Conservation (phyloP, 2,329 filamentous ascomycete genomes). For the Tolypocladium capitatum region DNA sequence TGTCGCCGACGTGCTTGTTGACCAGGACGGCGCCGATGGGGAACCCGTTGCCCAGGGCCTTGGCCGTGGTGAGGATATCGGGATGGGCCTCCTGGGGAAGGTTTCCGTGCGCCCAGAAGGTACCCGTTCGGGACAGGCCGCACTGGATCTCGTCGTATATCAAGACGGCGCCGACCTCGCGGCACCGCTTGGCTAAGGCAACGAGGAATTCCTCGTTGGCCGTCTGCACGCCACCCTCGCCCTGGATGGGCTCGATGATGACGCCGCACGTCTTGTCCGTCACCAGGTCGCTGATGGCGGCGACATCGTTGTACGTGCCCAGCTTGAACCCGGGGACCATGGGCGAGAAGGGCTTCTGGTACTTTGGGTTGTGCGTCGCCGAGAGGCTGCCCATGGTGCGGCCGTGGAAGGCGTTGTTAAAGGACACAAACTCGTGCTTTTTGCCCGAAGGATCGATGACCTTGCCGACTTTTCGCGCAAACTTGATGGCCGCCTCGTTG, state of each 20-base stretch:
- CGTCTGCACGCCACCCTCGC: slow-evolving; percentile 83
- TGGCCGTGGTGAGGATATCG: slow-evolving; percentile 86
- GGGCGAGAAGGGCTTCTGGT: slow-evolving; percentile 85
- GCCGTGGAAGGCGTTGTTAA: slow-evolving; percentile 87
- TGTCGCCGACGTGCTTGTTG: slow-evolving; percentile 25
- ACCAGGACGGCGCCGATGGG: slow-evolving; percentile 65
- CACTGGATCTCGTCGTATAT: slow-evolving; percentile 98
- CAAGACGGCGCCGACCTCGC: slow-evolving; percentile 74
- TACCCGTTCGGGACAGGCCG: slow-evolving; percentile 75
- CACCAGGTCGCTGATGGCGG: slow-evolving; percentile 56
- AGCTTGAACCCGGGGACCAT: slow-evolving; percentile 92
- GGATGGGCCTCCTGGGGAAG: slow-evolving; percentile 73
- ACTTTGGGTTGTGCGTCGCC: slow-evolving; percentile 96
- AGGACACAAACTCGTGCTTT: slow-evolving; percentile 81
- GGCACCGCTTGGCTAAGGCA: slow-evolving; percentile 72
- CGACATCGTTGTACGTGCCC: slow-evolving; percentile 73
- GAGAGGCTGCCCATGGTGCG: slow-evolving; percentile 90
- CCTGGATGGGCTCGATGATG: slow-evolving; percentile 93
- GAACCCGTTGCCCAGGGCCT: slow-evolving; percentile 92
- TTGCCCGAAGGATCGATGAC: slow-evolving; percentile 52
- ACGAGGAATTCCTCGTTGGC: slow-evolving; percentile 72
- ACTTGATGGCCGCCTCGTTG: slow-evolving; percentile 96
- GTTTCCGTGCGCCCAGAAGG: slow-evolving; percentile 74
- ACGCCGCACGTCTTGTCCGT: slow-evolving; percentile 84
- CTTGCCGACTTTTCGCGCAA: slow-evolving; percentile 83